phyloP scores from a whole-genome alignment of 805 yeast species.

The Sugiyamaella floridensis region DNA sequence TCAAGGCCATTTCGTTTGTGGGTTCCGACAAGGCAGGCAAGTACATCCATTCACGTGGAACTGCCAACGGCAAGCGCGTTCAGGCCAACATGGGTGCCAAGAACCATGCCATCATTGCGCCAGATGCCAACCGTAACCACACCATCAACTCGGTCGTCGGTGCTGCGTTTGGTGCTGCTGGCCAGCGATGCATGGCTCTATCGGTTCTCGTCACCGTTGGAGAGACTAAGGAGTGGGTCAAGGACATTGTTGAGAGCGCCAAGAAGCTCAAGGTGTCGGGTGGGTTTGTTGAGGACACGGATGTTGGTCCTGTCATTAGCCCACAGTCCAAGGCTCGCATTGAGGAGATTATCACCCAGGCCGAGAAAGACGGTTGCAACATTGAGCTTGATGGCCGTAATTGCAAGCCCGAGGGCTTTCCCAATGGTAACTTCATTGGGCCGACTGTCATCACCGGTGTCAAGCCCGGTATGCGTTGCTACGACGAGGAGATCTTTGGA shows the following conservation, averaged over 20 bases:
- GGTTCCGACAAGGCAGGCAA: conserved; percentile 76
- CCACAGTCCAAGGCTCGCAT: conserved; percentile 51
- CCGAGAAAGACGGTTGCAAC: conserved; percentile 55
- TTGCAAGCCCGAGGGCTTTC: conserved; percentile 41
- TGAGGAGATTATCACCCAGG: conserved; percentile 49
- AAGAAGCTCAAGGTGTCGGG: conserved; percentile 51
- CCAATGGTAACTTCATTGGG: conserved; percentile 62
- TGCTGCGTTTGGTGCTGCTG: conserved; percentile 80
- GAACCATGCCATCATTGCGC: conserved; percentile 66
- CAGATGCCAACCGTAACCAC: conserved; percentile 62
- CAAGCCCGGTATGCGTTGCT: conserved; percentile 63
- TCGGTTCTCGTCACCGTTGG: conserved; percentile 71
- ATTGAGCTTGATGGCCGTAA: conserved; percentile 59
- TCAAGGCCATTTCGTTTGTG: conserved; percentile 71
- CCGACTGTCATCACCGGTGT: conserved; percentile 59
- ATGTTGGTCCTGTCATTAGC: conserved; percentile 68
- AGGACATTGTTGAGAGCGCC: conserved; percentile 54
- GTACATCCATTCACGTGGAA: conserved; percentile 60
- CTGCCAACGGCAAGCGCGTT: conserved; percentile 63
- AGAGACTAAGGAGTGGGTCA: conserved; percentile 53
- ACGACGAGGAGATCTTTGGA: conserved; percentile 72
- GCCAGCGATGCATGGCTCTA: conserved; percentile 78
- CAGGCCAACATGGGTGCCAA: conserved; percentile 77
- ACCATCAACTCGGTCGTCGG: conserved; percentile 61
- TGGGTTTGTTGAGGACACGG: conserved; percentile 57